phyloP scores from a whole-genome alignment of 2,329 filamentous ascomycete species.

The Fusarium luffae region DNA sequence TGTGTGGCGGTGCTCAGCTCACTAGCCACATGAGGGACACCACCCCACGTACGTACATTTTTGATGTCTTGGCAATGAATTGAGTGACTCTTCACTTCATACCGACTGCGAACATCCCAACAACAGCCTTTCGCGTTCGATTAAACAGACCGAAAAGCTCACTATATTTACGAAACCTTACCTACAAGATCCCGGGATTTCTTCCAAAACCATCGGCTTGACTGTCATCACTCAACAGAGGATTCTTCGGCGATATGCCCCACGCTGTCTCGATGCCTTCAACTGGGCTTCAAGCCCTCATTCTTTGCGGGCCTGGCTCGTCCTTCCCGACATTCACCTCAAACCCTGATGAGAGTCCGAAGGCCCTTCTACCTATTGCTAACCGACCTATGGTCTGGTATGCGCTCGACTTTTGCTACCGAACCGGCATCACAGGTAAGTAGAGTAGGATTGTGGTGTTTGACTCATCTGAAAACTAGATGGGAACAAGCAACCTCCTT shows the following conservation, averaged over 20 bases:
- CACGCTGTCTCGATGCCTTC: constrained; percentile 79
- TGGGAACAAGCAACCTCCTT: not conserved
- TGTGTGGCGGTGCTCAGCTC: constrained; percentile 20
- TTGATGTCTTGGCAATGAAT: constrained; percentile 43
- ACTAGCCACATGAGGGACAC: constrained; percentile 44
- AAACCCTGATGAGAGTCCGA: constrained; percentile 82
- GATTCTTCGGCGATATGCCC: constrained; percentile 66
- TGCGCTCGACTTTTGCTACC: constrained; percentile 85
- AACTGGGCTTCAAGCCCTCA: constrained; percentile 83
- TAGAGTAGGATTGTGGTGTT: constrained; percentile 45
- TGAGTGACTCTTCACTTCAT: constrained; percentile 45
- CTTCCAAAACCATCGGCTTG: not conserved
- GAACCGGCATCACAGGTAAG: constrained; percentile 80
- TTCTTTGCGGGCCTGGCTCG: constrained; percentile 84
- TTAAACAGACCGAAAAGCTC: not conserved
- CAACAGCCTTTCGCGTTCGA: constrained; percentile 9
- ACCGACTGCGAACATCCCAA: constrained; percentile 39
- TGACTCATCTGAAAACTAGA: constrained; percentile 12
- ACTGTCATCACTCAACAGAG: constrained; percentile 15
- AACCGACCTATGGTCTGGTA: constrained; percentile 94
- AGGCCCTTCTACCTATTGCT: constrained; percentile 83
- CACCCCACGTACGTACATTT: constrained; percentile 42
- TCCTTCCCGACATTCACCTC: constrained; percentile 86
- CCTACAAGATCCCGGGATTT: not conserved
- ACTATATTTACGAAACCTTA: not conserved